phyloP scores from a whole-genome alignment of 176 grass and related monocot species.

The Aegilops speltoides region DNA sequence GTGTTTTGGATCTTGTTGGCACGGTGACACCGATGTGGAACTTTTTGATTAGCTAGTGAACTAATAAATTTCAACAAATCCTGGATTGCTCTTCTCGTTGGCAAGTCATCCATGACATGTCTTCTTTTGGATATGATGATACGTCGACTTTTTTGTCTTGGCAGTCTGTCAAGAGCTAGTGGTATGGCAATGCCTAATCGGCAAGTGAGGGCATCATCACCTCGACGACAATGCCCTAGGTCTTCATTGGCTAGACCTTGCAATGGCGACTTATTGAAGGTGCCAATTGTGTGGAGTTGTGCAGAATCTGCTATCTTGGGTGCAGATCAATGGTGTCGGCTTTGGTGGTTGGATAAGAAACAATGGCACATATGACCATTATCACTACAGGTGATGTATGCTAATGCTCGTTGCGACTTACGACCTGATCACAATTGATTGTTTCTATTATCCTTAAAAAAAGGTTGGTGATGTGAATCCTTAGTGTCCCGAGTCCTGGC shows the following conservation, averaged over 20 bases:
- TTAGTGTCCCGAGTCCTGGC: not conserved
- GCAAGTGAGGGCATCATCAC: not conserved
- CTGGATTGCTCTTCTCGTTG: not conserved
- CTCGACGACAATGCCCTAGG: not conserved
- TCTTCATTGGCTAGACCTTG: not conserved
- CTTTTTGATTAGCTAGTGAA: not conserved
- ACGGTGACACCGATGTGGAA: not conserved
- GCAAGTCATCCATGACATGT: not conserved
- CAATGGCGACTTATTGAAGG: not conserved
- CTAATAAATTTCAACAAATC: not conserved
- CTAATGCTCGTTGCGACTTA: not conserved
- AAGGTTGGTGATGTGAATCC: not conserved
- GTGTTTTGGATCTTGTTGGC: not conserved
- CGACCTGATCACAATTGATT: not conserved
- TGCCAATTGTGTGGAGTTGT: not conserved
- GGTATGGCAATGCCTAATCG: not conserved
- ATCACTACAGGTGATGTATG: not conserved
- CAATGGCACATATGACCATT: not conserved
- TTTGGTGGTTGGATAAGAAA: not conserved
- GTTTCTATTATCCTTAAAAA: not conserved
- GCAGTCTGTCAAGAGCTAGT: not conserved
- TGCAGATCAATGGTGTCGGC: not conserved
- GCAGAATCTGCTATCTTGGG: not conserved
- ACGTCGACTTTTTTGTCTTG: not conserved
- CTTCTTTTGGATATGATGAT: not conserved